Percentiles rank a stretch among this genome's conserved stretches.
Conservation (phyloP, 805 yeast genomes). For the Candida nemodendra region DNA sequence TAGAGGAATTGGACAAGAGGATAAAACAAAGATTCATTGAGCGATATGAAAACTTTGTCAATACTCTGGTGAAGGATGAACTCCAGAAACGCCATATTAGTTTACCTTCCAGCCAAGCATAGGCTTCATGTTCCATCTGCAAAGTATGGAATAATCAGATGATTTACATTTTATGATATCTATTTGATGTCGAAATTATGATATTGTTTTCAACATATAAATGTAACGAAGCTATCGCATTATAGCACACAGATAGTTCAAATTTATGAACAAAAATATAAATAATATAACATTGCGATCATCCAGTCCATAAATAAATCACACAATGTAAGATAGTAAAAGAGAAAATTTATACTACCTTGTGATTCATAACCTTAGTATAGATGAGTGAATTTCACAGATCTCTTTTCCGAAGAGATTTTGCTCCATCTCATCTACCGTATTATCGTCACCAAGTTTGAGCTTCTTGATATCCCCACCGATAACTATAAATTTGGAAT, state of each 20-base stretch:
- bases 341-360: no score
- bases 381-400: constrained; percentile 19
- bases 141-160: no score
- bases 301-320: no score
- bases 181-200: no score
- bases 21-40: constrained; percentile 4
- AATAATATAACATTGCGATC: no score
- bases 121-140: no score
- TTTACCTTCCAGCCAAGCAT: not conserved
- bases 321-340: no score
- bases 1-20: constrained; percentile 9
- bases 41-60: constrained; percentile 11
- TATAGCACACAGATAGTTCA: no score
- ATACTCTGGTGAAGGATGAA: constrained; percentile 15
- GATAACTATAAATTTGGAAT: constrained; percentile 21
- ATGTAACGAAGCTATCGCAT: no score
- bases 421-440: constrained; percentile 4
- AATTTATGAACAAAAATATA: no score
- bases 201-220: no score
- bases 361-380: constrained; percentile 18
- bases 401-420: constrained; percentile 14
- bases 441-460: constrained; percentile 4
- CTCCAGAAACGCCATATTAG: constrained; percentile 3
- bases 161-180: no score
- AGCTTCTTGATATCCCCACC: constrained; percentile 22